These are phyloP conservation scores for Saccharomyces hybrid DNA, from an alignment of 1,139 yeast genomes.

Conservation along the genomic window DNA sequence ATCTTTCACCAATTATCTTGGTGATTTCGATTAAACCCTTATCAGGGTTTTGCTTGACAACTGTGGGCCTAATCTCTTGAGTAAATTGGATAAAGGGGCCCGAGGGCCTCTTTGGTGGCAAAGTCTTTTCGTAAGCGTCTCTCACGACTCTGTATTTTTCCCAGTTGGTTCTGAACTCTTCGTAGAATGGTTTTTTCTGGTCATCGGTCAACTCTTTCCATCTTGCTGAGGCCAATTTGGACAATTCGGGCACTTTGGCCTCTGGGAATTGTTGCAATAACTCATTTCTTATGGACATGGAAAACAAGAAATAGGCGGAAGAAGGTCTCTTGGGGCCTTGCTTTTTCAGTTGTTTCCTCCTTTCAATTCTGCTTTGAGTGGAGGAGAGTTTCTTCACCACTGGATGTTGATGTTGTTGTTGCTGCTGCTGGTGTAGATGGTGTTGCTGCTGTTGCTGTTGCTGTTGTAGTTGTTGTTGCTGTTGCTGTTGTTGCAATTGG, in stretches of 20 bases:
- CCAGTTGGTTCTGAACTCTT: slow-evolving; percentile 31
- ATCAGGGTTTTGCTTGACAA: slow-evolving; percentile 30
- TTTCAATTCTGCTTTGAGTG: slow-evolving; percentile 32
- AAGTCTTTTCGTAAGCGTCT: slow-evolving; percentile 30
- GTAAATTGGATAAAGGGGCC: slow-evolving; percentile 33
- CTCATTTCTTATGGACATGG: slow-evolving; percentile 31
- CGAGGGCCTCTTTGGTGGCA: slow-evolving; percentile 34
- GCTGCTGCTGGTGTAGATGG: slow-evolving; percentile 2
- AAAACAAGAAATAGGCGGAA: slow-evolving; percentile 33
- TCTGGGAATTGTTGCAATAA: slow-evolving; percentile 29
- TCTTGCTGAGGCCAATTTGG: slow-evolving; percentile 32
- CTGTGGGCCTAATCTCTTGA: slow-evolving; percentile 29
- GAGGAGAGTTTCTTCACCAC: slow-evolving; percentile 27
- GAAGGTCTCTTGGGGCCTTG: slow-evolving; percentile 35
- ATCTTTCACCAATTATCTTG: slow-evolving; percentile 32
- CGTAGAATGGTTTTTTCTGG: slow-evolving; percentile 31
- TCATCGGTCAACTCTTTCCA: slow-evolving; percentile 32
- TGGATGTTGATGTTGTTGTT: background rate
- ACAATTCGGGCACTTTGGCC: slow-evolving; percentile 33
- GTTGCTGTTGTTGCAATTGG: slow-evolving; percentile 7
- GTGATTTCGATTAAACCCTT: slow-evolving; percentile 32
- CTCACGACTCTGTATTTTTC: slow-evolving; percentile 30
- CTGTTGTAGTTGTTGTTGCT: slow-evolving; percentile 5
- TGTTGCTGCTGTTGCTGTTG: slow-evolving; percentile 4
- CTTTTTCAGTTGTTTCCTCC: slow-evolving; percentile 30